Conservation (phyloP, 768 basidiomycete genomes). For the Hydnomerulius pinastri region DNA sequence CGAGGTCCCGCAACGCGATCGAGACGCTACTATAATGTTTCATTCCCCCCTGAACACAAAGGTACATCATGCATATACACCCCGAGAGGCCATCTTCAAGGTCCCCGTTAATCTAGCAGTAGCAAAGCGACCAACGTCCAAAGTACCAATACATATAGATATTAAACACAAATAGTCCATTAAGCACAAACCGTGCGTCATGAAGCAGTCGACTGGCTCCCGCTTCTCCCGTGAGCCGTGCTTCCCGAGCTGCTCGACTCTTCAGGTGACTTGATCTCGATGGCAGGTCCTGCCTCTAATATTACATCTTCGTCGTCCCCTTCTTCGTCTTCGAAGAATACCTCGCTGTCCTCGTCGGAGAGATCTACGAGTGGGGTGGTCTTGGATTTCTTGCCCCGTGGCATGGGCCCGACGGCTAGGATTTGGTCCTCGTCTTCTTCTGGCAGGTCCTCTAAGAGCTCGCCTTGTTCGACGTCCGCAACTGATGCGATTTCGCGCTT, state of each 20-base stretch:
- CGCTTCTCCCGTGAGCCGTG: constrained; percentile 13
- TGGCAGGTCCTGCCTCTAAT: constrained; percentile 72
- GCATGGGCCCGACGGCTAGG: constrained; percentile 57
- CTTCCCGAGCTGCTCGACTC: constrained; percentile 29
- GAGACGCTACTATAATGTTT: too few relatives aligned
- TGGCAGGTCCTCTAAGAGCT: constrained; percentile 34
- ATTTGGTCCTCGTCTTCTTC: constrained; percentile 47
- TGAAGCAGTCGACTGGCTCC: neutral
- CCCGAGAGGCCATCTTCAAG: too few relatives aligned
- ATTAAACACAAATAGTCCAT: too few relatives aligned
- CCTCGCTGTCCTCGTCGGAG: constrained; percentile 39
- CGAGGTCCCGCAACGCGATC: too few relatives aligned
- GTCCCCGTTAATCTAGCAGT: too few relatives aligned
- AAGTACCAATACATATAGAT: neutral
- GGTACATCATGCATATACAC: too few relatives aligned
- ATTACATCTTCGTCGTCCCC: constrained; percentile 70
- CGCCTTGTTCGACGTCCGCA: constrained; percentile 38
- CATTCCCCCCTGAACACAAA: too few relatives aligned
- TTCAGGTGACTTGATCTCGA: constrained; percentile 40
- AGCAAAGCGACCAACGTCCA: too few relatives aligned
- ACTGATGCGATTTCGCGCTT: constrained; percentile 54
- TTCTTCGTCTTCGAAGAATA: constrained; percentile 42
- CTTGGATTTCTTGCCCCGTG: constrained; percentile 44
- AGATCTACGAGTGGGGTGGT: constrained; percentile 30
- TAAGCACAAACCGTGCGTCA: neutral